Evolutionary conservation across 2,329 filamentous ascomycete species (phyloP).

Genomic region (Pyrenochaeta sp.): DNA sequence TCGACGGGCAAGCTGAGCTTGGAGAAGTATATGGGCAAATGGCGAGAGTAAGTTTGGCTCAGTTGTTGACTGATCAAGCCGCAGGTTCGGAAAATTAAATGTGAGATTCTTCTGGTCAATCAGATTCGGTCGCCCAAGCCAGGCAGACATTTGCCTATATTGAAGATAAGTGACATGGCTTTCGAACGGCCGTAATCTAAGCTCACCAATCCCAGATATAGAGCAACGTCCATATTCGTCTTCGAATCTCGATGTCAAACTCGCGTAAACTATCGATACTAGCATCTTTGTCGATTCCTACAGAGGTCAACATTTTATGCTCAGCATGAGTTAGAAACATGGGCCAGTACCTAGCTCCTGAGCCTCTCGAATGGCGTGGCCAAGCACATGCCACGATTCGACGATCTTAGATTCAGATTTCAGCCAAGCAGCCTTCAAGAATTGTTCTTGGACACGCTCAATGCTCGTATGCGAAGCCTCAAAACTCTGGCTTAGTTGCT

Average conservation of each 20-base stretch:
- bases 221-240: slow-evolving; percentile 57
- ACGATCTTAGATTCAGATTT: slow-evolving; percentile 59
- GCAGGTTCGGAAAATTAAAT: slow-evolving; percentile 53
- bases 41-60: slow-evolving; percentile 53
- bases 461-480: slow-evolving; percentile 55
- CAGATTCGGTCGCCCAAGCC: slow-evolving; percentile 56
- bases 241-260: slow-evolving; percentile 58
- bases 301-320: background rate
- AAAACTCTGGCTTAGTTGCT: slow-evolving; percentile 55
- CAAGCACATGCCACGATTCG: slow-evolving; percentile 59
- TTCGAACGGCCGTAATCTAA: background rate
- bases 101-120: slow-evolving; percentile 53
- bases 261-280: slow-evolving; percentile 50
- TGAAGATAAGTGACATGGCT: background rate
- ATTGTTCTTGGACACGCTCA: slow-evolving; percentile 60
- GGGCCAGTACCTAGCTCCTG: slow-evolving; percentile 56
- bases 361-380: slow-evolving; percentile 56
- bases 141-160: slow-evolving; percentile 52
- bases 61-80: slow-evolving; percentile 46
- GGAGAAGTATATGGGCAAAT: slow-evolving; percentile 54
- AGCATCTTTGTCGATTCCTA: slow-evolving; percentile 53
- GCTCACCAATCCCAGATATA: slow-evolving; percentile 60
- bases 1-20: slow-evolving; percentile 49
- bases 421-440: slow-evolving; percentile 57
- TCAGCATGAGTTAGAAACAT: background rate